These are phyloP conservation scores for Anacardium occidentale DNA, from an alignment of 345 rosid species.

Conservation along the genomic window DNA sequence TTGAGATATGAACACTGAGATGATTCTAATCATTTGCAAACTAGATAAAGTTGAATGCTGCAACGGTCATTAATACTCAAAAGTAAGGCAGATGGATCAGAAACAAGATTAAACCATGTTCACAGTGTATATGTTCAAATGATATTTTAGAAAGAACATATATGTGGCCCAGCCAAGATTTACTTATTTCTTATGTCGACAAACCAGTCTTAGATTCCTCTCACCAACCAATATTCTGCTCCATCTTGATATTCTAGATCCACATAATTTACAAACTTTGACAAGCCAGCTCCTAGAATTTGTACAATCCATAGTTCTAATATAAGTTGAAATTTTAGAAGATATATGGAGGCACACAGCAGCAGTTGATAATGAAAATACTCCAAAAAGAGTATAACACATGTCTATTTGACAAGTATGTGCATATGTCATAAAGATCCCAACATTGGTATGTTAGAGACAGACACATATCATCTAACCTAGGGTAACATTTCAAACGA, in stretches of 20 bases:
- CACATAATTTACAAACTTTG: conserved; percentile 2
- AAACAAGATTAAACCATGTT: not conserved
- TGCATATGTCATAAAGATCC: not conserved
- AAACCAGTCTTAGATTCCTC: not conserved
- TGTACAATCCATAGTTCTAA: not conserved
- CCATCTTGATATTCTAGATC: not conserved
- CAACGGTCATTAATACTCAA: not conserved
- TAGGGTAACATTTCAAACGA: conserved; percentile 1
- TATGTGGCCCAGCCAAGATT: not conserved
- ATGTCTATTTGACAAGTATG: not conserved
- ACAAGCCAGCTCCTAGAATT: not conserved
- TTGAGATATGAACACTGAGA: not conserved
- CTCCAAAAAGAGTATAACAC: not conserved
- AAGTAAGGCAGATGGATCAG: not conserved
- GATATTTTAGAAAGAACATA: not conserved
- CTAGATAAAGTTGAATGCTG: not conserved
- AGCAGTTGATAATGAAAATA: not conserved
- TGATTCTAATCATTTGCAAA: not conserved
- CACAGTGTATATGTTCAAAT: not conserved
- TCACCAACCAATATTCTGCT: not conserved
- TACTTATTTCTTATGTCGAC: not conserved
- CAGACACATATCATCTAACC: conserved; percentile 8
- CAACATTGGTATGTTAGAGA: not conserved
- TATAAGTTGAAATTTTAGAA: too few relatives aligned
- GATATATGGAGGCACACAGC: not conserved